Percentiles rank a stretch among this genome's conserved stretches.
Evolutionary conservation across 176 grass and related monocot genomes (phyloP).

Genomic region (Bromus sterilis): DNA sequence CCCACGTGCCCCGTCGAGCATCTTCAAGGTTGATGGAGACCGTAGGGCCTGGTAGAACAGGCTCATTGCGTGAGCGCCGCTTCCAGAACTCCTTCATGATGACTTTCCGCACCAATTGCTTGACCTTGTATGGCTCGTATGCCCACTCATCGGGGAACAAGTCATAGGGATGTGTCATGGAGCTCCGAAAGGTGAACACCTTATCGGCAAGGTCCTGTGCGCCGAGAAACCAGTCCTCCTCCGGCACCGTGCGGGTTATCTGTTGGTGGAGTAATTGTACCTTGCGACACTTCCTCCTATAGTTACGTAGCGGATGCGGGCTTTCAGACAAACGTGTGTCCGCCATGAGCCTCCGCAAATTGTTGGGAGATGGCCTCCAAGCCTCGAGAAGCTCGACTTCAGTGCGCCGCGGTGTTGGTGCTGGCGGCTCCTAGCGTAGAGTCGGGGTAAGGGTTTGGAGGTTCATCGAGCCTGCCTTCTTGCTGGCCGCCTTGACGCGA

Average conservation of each 20-base stretch:
- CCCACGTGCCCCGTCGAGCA: neutral
- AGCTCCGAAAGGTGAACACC: neutral
- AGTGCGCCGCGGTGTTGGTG: neutral
- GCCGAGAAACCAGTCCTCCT: neutral
- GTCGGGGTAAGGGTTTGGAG: neutral
- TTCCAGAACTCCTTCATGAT: neutral
- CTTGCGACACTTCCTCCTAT: neutral
- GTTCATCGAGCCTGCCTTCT: neutral
- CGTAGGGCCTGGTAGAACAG: neutral
- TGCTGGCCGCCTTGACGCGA: neutral
- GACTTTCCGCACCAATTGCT: neutral
- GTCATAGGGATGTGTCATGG: accelerated
- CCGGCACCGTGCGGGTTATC: neutral
- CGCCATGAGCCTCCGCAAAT: neutral
- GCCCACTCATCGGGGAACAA: neutral
- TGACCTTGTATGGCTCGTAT: neutral
- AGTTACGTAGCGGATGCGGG: neutral
- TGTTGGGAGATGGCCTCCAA: neutral
- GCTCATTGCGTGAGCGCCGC: too few species aligned
- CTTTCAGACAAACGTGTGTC: neutral
- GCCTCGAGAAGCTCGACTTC: neutral
- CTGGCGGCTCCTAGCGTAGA: neutral
- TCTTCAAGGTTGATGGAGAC: neutral
- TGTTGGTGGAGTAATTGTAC: neutral
- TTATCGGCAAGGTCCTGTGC: neutral